These are phyloP conservation scores for Ascochyta fabae DNA, from an alignment of 2,329 filamentous ascomycete species.

Conservation along the genomic window DNA sequence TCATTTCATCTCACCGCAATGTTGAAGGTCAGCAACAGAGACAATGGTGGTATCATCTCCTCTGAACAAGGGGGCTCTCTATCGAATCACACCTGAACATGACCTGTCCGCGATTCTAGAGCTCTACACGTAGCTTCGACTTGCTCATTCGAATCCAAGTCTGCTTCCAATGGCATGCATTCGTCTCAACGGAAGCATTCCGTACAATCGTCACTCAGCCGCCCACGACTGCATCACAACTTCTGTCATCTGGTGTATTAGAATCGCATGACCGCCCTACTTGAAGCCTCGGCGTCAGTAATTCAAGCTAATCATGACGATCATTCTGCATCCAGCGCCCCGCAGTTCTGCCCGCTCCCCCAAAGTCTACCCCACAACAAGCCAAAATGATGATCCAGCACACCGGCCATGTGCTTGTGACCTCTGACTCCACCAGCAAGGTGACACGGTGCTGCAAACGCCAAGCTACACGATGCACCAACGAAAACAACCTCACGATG, in stretches of 20 bases:
- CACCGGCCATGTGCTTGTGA: constrained; percentile 13
- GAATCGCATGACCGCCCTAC: not conserved
- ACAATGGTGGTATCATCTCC: too few relatives aligned
- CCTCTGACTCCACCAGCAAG: not conserved
- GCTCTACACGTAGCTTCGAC: too few relatives aligned
- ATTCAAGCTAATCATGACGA: not conserved
- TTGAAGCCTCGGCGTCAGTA: not conserved
- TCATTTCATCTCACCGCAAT: too few relatives aligned
- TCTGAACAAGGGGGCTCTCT: too few relatives aligned
- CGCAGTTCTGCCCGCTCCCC: not conserved
- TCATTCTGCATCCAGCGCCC: not conserved
- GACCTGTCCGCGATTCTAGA: too few relatives aligned
- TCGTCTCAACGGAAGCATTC: not conserved
- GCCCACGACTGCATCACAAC: not conserved
- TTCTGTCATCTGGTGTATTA: not conserved
- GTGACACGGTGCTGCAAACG: not conserved
- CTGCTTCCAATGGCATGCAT: too few relatives aligned
- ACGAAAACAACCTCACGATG: constrained; percentile 1
- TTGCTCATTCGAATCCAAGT: too few relatives aligned
- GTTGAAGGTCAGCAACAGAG: too few relatives aligned
- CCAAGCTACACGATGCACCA: constrained; percentile 5
- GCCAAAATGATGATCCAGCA: constrained; percentile 9
- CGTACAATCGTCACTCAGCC: not conserved
- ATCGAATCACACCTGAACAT: too few relatives aligned
- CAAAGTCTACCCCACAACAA: constrained; percentile 9